Conservation (phyloP, 768 basidiomycete species). For the Cubamyces sp. region DNA sequence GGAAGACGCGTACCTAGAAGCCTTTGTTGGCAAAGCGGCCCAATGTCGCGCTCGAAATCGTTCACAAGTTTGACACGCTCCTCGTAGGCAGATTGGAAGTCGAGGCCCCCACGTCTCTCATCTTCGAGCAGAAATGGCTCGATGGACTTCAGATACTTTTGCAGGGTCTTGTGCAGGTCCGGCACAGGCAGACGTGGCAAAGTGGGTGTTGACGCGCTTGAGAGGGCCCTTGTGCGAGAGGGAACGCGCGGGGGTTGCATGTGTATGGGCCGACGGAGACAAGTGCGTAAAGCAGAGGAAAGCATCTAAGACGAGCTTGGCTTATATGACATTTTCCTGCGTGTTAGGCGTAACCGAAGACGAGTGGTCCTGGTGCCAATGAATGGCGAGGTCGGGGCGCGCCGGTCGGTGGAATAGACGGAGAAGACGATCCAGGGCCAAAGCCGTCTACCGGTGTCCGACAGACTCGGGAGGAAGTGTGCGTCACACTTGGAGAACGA, state of each 20-base stretch:
- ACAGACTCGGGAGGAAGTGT: slow-evolving; percentile 9
- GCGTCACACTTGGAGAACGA: slow-evolving; percentile 67
- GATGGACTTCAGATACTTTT: slow-evolving; percentile 77
- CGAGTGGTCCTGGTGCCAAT: slow-evolving; percentile 38
- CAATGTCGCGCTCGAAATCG: slow-evolving; percentile 75
- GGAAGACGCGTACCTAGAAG: slow-evolving; percentile 55
- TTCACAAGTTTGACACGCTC: slow-evolving; percentile 62
- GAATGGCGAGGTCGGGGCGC: slow-evolving; percentile 67
- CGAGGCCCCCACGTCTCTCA: slow-evolving; percentile 56
- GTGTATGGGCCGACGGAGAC: neutral
- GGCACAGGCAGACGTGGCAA: slow-evolving; percentile 85
- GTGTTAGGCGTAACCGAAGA: too few relatives aligned
- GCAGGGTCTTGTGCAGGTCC: slow-evolving; percentile 70
- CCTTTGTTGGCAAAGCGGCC: slow-evolving; percentile 69
- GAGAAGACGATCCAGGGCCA: neutral
- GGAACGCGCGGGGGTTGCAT: slow-evolving; percentile 11
- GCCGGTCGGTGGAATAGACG: slow-evolving; percentile 39
- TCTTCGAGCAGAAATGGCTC: slow-evolving; percentile 81
- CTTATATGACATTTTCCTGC: neutral
- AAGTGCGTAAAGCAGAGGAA: neutral
- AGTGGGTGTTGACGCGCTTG: slow-evolving; percentile 7
- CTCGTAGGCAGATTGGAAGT: slow-evolving; percentile 55
- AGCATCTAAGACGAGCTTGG: slow-evolving; percentile 3
- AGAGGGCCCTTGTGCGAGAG: slow-evolving; percentile 4
- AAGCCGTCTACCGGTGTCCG: neutral